Evolutionary conservation across 805 yeast species (phyloP).

Genomic region (Candida morakotiae): DNA sequence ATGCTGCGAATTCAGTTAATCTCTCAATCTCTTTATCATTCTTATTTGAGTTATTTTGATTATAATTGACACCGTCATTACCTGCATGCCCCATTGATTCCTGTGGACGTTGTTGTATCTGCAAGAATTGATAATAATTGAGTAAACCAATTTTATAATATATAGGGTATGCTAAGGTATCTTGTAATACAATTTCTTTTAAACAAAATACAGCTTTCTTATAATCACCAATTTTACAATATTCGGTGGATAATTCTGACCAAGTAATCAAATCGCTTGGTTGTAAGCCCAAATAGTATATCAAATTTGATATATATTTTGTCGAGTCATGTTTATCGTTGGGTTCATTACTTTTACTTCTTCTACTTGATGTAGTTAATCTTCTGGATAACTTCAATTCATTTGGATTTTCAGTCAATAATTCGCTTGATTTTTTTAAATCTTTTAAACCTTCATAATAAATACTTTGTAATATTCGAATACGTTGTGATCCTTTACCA

Average conservation of each 20-base stretch:
- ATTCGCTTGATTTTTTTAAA: conserved; percentile 20
- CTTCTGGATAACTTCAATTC: conserved; percentile 36
- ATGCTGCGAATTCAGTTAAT: conserved; percentile 19
- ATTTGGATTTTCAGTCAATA: conserved; percentile 27
- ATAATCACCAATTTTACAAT: conserved; percentile 55
- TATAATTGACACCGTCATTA: no score
- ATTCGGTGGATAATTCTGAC: conserved; percentile 72
- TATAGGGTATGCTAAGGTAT: conserved; percentile 67
- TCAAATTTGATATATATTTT: conserved; percentile 53
- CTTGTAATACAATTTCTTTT: conserved; percentile 64
- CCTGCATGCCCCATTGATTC: conserved; percentile 7
- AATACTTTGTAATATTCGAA: conserved; percentile 51
- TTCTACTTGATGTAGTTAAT: conserved; percentile 30
- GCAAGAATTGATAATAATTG: conserved; percentile 28
- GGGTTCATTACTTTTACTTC: conserved; percentile 8
- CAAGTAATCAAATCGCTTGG: conserved; percentile 78
- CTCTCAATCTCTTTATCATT: conserved; percentile 22
- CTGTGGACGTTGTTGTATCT: no score
- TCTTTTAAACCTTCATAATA: conserved; percentile 51
- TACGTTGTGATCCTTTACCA: conserved; percentile 45
- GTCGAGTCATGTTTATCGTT: conserved; percentile 10
- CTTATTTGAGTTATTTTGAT: no score
- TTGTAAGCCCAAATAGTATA: conserved; percentile 51
- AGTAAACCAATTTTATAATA: conserved; percentile 56
- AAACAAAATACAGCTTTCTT: conserved; percentile 63